Evolutionary conservation across 495 filamentous ascomycete genomes (phyloP), one percentile per base, ranked within the genome.

Genomic region (Neurospora sp.): DNA sequence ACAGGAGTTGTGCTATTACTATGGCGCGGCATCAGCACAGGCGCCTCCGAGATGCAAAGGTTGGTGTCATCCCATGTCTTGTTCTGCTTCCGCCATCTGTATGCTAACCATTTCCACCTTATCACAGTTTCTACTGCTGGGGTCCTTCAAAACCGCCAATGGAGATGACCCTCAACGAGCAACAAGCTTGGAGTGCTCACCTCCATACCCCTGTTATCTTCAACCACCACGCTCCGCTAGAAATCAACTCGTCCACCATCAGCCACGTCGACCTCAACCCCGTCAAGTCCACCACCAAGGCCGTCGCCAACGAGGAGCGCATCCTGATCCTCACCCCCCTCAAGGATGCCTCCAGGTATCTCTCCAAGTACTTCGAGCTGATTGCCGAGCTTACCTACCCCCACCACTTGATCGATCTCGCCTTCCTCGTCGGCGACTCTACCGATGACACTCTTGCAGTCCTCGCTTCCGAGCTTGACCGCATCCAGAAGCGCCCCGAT

Each of bases 301-400:
- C 95, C 40, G 79, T 90, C 66, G 73, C 85, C 72, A 97, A 94
- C 79, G 86, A 91, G 74, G 96, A 99, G 82, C 90, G 94, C 71
- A 88, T 99, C n/a, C 90, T 99, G 68, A 92, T 99, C 77, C 89
- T 99, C 77, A 98, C 96, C 5, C 96, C 96, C 41, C 86, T 99
- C 66, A 92, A 94, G 82, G 94, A 99, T 82, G 96, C 96, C 75
- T 87, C 93, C 18, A 85, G 83, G 41, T 93, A 91, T 82, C 86
- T 99, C 61, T 85, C 87, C 69, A 91, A 94, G 82, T 94, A 98
- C 83, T 99, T 99, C 80, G 93, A 98, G 79, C 90, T 99, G 20
- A 85, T 99, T 74, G 90, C 90, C 75, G 89, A 96, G 81, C 85
- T 99, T 75, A 92, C 92, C 3, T 99, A 99, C 81, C 96, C 96